These are phyloP conservation scores for Urostyla sp. DNA, from an alignment of 73 alveolate genomes.

Conservation along the genomic window DNA sequence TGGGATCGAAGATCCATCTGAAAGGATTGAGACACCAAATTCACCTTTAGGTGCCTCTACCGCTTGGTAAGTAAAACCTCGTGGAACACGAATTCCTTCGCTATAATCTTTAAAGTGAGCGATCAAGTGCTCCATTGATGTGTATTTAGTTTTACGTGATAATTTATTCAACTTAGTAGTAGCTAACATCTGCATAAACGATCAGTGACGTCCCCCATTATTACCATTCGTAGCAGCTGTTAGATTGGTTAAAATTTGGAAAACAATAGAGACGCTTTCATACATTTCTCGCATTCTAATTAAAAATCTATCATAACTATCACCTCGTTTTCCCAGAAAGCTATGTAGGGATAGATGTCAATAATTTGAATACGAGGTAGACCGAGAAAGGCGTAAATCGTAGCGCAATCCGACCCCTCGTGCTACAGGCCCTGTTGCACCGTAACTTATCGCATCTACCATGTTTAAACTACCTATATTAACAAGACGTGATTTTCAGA, in stretches of 20 bases:
- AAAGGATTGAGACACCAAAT: constrained; percentile 53
- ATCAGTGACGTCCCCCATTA: not conserved
- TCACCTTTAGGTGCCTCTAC: constrained; percentile 72
- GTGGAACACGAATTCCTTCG: constrained; percentile 48
- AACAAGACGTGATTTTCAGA: constrained; percentile 59
- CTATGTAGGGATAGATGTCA: constrained; percentile 42
- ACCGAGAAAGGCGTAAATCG: constrained; percentile 48
- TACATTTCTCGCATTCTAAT: constrained; percentile 59
- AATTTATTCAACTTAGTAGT: not conserved
- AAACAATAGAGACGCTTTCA: constrained; percentile 50
- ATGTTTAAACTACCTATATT: constrained; percentile 35
- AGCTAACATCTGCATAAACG: not conserved
- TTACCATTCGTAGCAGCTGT: not conserved
- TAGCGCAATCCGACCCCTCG: constrained; percentile 42
- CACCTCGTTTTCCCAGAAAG: constrained; percentile 59
- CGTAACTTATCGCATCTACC: constrained; percentile 11
- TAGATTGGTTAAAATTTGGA: constrained; percentile 41
- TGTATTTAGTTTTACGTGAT: constrained; percentile 11
- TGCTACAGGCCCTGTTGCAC: constrained; percentile 47
- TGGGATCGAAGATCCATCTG: constrained; percentile 41
- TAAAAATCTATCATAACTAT: constrained; percentile 59
- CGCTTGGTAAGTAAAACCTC: constrained; percentile 37
- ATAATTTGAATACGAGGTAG: constrained; percentile 34
- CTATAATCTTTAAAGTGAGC: constrained; percentile 60
- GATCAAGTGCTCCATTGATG: constrained; percentile 51